Evolutionary conservation across 306 rosid species (phyloP).

Genomic region (Coriaria nepalensis): DNA sequence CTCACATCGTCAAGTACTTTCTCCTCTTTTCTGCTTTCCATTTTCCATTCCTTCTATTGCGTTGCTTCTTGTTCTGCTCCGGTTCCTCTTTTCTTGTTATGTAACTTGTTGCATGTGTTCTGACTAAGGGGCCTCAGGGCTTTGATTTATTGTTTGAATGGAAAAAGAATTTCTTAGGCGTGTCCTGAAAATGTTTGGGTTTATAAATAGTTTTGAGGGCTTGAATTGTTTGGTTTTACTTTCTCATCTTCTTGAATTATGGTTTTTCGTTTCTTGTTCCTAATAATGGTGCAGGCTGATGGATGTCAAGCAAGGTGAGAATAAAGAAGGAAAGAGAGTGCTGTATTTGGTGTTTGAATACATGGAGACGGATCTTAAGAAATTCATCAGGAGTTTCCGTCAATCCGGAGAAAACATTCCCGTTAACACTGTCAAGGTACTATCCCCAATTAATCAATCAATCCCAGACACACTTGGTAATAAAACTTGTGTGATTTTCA

Average conservation of each 20-base stretch:
- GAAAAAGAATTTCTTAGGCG: not conserved
- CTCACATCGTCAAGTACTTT: constrained; percentile 59
- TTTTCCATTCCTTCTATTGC: not conserved
- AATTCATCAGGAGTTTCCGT: constrained; percentile 54
- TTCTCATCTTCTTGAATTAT: not conserved
- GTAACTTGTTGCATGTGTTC: too few relatives aligned
- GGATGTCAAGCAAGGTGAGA: constrained; percentile 90
- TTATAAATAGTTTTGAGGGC: not conserved
- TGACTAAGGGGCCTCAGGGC: too few relatives aligned
- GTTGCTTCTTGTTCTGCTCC: not conserved
- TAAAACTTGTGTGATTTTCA: not conserved
- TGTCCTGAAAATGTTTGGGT: not conserved
- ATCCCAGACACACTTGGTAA: not conserved
- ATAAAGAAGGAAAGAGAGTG: constrained; percentile 83
- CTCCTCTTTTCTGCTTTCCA: not conserved
- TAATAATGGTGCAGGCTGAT: constrained; percentile 28
- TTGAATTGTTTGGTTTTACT: not conserved
- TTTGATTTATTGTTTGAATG: not conserved
- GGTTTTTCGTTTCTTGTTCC: not conserved
- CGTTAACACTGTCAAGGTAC: constrained; percentile 39
- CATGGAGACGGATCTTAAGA: constrained; percentile 84
- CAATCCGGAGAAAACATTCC: constrained; percentile 41
- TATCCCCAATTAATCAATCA: not conserved
- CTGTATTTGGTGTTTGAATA: constrained; percentile 84
- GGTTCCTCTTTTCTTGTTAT: not conserved